Conservation (phyloP, 2,329 filamentous ascomycete genomes). For the Diplodia corticola region DNA sequence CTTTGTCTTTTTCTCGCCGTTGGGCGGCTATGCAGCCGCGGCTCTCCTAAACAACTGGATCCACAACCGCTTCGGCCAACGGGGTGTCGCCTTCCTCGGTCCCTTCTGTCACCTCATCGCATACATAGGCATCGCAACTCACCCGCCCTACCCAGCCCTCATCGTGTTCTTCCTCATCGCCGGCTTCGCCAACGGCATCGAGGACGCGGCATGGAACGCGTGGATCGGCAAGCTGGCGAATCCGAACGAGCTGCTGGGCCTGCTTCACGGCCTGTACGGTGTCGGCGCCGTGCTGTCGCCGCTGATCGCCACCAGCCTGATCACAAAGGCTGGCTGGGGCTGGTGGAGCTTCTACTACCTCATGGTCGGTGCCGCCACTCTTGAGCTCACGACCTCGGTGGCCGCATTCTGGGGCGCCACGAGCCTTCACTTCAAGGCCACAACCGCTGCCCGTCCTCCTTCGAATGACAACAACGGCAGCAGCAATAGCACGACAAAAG, state of each 20-base stretch:
- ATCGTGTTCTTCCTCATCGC: slow-evolving; percentile 65
- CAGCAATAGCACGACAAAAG: not conserved
- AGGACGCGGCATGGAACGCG: slow-evolving; percentile 62
- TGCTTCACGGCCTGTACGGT: slow-evolving; percentile 72
- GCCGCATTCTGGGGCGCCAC: slow-evolving; percentile 65
- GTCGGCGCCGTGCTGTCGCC: slow-evolving; percentile 69
- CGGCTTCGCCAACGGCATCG: slow-evolving; percentile 70
- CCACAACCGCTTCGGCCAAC: slow-evolving; percentile 60
- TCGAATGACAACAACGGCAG: not conserved
- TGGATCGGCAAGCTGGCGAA: slow-evolving; percentile 71
- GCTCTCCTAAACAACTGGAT: slow-evolving; percentile 43
- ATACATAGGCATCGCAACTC: slow-evolving; percentile 64
- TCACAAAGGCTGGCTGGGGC: slow-evolving; percentile 59
- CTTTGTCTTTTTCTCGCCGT: slow-evolving; percentile 67
- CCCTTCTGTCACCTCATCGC: slow-evolving; percentile 63
- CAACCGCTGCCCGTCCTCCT: slow-evolving; percentile 27
- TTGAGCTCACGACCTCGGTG: slow-evolving; percentile 57
- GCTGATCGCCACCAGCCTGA: slow-evolving; percentile 70
- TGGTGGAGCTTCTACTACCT: slow-evolving; percentile 80
- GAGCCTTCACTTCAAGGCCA: slow-evolving; percentile 57
- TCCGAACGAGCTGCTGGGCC: slow-evolving; percentile 71
- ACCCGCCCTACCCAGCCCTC: slow-evolving; percentile 68
- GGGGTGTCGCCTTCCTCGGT: slow-evolving; percentile 67
- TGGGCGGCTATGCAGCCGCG: slow-evolving; percentile 53
- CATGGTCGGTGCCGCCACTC: slow-evolving; percentile 61